Conservation (phyloP, 2,329 filamentous ascomycete species). For the Bipolaris zeicola region DNA sequence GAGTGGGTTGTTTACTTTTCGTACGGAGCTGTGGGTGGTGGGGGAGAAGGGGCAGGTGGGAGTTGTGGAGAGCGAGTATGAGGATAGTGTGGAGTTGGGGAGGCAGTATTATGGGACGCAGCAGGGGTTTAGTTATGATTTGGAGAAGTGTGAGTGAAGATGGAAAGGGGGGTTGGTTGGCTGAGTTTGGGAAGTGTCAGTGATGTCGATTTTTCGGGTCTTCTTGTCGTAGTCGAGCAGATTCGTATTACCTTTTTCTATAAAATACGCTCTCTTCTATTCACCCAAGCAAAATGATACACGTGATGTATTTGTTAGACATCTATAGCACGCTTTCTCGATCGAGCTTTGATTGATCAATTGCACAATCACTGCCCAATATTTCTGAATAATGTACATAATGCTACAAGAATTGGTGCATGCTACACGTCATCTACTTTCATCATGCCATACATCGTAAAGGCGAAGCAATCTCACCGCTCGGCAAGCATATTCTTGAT, state of each 20-base stretch:
- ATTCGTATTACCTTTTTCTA: neutral
- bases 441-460: neutral
- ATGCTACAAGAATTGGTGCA: slow-evolving; percentile 1
- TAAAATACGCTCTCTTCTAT: too few species aligned
- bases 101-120: slow-evolving; percentile 23
- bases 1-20: slow-evolving; percentile 16
- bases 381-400: slow-evolving; percentile 5
- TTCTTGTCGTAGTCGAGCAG: neutral
- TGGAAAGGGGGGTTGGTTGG: neutral
- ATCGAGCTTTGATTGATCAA: too few species aligned
- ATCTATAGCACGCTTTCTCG: too few species aligned
- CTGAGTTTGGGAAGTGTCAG: neutral
- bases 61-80: slow-evolving; percentile 15
- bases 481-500: slow-evolving; percentile 85
- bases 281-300: too few species aligned
- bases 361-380: neutral
- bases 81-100: slow-evolving; percentile 3
- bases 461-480: slow-evolving; percentile 57
- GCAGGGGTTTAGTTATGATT: slow-evolving; percentile 26
- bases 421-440: slow-evolving; percentile 3
- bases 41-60: slow-evolving; percentile 17
- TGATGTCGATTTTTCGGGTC: neutral
- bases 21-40: slow-evolving; percentile 20
- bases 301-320: too few species aligned
- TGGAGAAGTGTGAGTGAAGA: slow-evolving; percentile 19